A percentile compares a stretch with the other conserved stretches of the same genome.
Evolutionary conservation across 345 rosid species (phyloP).

Genomic region (Viola odorata): DNA sequence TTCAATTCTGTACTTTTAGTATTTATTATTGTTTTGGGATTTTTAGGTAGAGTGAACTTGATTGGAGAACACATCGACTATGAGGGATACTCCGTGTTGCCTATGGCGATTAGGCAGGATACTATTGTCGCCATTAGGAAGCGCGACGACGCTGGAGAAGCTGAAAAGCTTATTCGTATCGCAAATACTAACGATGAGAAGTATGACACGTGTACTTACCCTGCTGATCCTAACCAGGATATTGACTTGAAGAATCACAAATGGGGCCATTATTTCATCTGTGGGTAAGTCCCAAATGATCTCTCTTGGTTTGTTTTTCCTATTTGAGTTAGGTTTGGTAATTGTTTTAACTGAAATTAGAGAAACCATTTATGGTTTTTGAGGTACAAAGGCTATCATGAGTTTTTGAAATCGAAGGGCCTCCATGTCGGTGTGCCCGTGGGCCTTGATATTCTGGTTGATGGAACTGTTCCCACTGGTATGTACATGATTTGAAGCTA

Average conservation of each 20-base stretch:
- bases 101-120: constrained; percentile 98
- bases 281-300: constrained; percentile 59
- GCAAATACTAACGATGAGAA: constrained; percentile 65
- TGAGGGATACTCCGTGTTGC: constrained; percentile 95
- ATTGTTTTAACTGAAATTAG: neutral
- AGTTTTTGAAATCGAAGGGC: constrained; percentile 67
- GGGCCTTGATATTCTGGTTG: constrained; percentile 85
- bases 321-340: neutral
- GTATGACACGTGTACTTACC: constrained; percentile 63
- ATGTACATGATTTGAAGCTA: neutral
- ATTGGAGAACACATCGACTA: constrained; percentile 97
- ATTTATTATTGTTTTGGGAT: neutral
- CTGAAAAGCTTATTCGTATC: constrained; percentile 49
- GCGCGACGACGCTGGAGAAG: constrained; percentile 30
- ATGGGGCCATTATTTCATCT: constrained; percentile 96
- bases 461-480: constrained; percentile 98
- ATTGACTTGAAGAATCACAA: constrained; percentile 80
- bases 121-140: constrained; percentile 79
- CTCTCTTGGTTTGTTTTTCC: neutral
- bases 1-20: neutral
- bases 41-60: constrained; percentile 89
- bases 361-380: neutral
- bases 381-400: constrained; percentile 86
- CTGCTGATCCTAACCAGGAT: constrained; percentile 83
- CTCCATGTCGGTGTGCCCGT: constrained; percentile 57